Conservation (phyloP, 139 green algal genomes). For the Micractinium sp. region DNA sequence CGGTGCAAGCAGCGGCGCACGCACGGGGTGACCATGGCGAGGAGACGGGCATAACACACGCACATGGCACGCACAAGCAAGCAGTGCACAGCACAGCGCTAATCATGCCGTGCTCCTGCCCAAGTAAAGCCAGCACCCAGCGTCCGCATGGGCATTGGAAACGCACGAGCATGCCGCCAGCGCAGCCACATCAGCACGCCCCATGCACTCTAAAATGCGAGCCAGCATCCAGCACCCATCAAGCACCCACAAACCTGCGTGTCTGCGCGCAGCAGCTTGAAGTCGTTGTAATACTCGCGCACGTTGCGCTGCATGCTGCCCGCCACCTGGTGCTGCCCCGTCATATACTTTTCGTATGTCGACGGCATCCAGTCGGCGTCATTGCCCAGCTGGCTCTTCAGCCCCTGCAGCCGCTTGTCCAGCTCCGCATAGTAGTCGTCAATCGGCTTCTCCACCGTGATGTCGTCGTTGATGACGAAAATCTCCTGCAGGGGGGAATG, state of each 20-base stretch:
- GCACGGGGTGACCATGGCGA: too few relatives aligned
- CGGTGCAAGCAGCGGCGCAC: too few relatives aligned
- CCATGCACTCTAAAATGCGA: too few relatives aligned
- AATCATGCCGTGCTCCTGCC: too few relatives aligned
- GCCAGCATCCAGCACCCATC: too few relatives aligned
- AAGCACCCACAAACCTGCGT: slow-evolving; percentile 28
- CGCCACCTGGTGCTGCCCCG: slow-evolving; percentile 10
- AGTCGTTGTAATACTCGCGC: slow-evolving; percentile 45
- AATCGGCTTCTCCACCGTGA: slow-evolving; percentile 40
- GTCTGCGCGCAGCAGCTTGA: slow-evolving; percentile 40
- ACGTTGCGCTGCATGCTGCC: slow-evolving; percentile 35
- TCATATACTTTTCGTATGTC: slow-evolving; percentile 48
- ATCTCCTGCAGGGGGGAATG: slow-evolving; percentile 15
- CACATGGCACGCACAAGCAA: too few relatives aligned
- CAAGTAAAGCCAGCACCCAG: neutral
- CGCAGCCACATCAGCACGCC: too few relatives aligned
- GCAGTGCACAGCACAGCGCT: too few relatives aligned
- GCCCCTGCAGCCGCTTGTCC: slow-evolving; percentile 29
- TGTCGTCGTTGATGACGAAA: slow-evolving; percentile 42
- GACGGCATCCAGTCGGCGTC: slow-evolving; percentile 34
- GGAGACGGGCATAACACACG: too few relatives aligned
- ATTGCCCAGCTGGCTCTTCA: slow-evolving; percentile 16
- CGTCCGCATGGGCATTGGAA: neutral
- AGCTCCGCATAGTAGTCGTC: slow-evolving; percentile 43
- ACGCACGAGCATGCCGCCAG: neutral